A percentile compares a stretch with the other conserved stretches of the same genome.
Conservation (phyloP, 306 rosid genomes). For the Calophaca sinica region DNA sequence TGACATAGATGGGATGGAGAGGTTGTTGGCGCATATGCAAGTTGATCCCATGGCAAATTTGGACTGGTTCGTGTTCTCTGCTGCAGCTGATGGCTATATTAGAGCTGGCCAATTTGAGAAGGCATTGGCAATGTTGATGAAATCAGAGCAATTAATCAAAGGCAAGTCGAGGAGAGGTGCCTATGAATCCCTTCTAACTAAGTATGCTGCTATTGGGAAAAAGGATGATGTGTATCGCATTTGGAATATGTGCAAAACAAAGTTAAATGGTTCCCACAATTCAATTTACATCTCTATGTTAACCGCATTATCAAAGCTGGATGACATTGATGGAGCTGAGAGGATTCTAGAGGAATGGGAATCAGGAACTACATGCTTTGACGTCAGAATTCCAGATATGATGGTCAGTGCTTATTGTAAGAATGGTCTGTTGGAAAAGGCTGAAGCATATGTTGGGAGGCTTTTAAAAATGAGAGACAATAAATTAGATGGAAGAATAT, state of each 20-base stretch:
- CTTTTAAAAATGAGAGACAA: slow-evolving; percentile 45
- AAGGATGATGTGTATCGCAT: slow-evolving; percentile 62
- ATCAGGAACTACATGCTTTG: slow-evolving; percentile 49
- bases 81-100: slow-evolving; percentile 60
- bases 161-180: slow-evolving; percentile 42
- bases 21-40: slow-evolving; percentile 56
- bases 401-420: slow-evolving; percentile 57
- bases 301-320: slow-evolving; percentile 57
- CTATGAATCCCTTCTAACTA: slow-evolving; percentile 54
- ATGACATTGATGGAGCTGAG: slow-evolving; percentile 71
- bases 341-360: slow-evolving; percentile 66
- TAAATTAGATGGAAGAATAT: slow-evolving; percentile 47
- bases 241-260: slow-evolving; percentile 58
- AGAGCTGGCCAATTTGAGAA: slow-evolving; percentile 60
- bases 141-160: slow-evolving; percentile 51
- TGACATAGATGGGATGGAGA: slow-evolving; percentile 56
- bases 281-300: slow-evolving; percentile 56
- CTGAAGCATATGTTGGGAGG: slow-evolving; percentile 50
- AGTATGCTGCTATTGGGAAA: slow-evolving; percentile 54
- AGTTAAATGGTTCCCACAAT: slow-evolving; percentile 26
- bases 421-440: slow-evolving; percentile 62
- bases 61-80: slow-evolving; percentile 53
- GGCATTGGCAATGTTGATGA: slow-evolving; percentile 52
- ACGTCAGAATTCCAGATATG: slow-evolving; percentile 54
- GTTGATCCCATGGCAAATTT: slow-evolving; percentile 44